Percentiles rank a stretch among this genome's conserved stretches.
Evolutionary conservation across 768 basidiomycete species (phyloP).

Genomic region (Trametes maxima): DNA sequence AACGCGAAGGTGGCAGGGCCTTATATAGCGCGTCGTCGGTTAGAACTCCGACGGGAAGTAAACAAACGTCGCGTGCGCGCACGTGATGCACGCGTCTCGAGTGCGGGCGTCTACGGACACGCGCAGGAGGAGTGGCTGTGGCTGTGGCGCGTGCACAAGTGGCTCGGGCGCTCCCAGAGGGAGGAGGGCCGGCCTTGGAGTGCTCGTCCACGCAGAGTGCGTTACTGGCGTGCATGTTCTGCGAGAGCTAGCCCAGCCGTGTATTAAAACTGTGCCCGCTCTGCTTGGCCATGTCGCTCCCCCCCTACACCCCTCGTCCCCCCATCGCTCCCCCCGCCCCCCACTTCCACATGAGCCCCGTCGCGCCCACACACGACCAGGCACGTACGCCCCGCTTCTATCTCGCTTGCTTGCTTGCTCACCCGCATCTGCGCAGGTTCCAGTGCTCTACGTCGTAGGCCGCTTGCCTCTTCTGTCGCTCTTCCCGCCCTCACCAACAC

Average conservation of each 20-base stretch:
- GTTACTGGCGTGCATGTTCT: slow-evolving; percentile 11
- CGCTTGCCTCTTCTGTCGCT: not conserved
- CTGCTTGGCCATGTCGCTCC: slow-evolving; percentile 32
- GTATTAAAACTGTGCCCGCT: slow-evolving; percentile 22
- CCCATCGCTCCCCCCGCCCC: slow-evolving; percentile 34
- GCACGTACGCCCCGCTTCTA: slow-evolving; percentile 40
- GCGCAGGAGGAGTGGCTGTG: slow-evolving; percentile 9
- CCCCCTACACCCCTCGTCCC: slow-evolving; percentile 38
- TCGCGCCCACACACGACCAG: slow-evolving; percentile 73
- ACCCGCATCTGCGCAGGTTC: slow-evolving; percentile 48
- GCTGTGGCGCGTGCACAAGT: not conserved
- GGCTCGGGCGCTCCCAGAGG: not conserved
- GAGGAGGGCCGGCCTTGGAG: not conserved
- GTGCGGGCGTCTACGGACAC: slow-evolving; percentile 18
- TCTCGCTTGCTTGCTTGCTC: slow-evolving; percentile 28
- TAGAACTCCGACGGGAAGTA: slow-evolving; percentile 31
- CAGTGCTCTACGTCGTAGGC: slow-evolving; percentile 77
- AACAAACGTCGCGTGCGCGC: slow-evolving; percentile 26
- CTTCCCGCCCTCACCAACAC: not conserved
- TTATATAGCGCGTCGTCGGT: slow-evolving; percentile 32
- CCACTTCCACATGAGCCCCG: slow-evolving; percentile 41
- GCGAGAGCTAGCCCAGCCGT: not conserved
- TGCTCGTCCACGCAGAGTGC: slow-evolving; percentile 10
- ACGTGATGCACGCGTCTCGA: slow-evolving; percentile 30
- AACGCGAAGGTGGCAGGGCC: slow-evolving; percentile 28